Evolutionary conservation across 306 rosid species (phyloP).

Genomic region (Lupinus albus): DNA sequence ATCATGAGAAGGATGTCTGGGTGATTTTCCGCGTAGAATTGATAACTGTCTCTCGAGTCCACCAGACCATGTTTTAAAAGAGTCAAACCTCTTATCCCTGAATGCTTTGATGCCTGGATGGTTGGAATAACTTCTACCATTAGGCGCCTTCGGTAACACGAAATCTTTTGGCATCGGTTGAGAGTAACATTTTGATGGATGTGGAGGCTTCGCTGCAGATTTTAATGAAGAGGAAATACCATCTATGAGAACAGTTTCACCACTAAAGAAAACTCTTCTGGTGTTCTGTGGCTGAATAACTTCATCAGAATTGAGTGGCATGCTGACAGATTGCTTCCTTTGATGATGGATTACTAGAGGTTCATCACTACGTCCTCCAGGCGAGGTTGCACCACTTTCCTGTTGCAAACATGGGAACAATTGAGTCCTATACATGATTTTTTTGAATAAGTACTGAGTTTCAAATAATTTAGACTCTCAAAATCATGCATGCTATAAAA

Average conservation of each 20-base stretch:
- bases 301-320: constrained; percentile 64
- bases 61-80: constrained; percentile 85
- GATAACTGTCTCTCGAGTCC: constrained; percentile 73
- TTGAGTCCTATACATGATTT: not conserved
- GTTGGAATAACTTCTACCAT: constrained; percentile 8
- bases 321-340: constrained; percentile 65
- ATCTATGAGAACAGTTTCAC: constrained; percentile 42
- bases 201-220: constrained; percentile 37
- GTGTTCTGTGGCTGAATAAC: constrained; percentile 30
- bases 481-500: constrained; percentile 15
- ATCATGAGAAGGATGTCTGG: constrained; percentile 15
- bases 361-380: constrained; percentile 37
- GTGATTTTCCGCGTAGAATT: constrained; percentile 62
- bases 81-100: constrained; percentile 67
- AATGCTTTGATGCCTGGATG: constrained; percentile 47
- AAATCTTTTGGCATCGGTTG: constrained; percentile 66
- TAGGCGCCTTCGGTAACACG: constrained; percentile 29
- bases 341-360: constrained; percentile 49
- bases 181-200: constrained; percentile 54
- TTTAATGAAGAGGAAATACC: constrained; percentile 3
- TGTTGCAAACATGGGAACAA: constrained; percentile 36
- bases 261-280: constrained; percentile 49
- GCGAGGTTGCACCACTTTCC: constrained; percentile 48
- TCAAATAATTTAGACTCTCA: not conserved
- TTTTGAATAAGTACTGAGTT: not conserved